Evolutionary conservation across 2,329 filamentous ascomycete genomes (phyloP).

Genomic region (Cucurbitaria berberidis): DNA sequence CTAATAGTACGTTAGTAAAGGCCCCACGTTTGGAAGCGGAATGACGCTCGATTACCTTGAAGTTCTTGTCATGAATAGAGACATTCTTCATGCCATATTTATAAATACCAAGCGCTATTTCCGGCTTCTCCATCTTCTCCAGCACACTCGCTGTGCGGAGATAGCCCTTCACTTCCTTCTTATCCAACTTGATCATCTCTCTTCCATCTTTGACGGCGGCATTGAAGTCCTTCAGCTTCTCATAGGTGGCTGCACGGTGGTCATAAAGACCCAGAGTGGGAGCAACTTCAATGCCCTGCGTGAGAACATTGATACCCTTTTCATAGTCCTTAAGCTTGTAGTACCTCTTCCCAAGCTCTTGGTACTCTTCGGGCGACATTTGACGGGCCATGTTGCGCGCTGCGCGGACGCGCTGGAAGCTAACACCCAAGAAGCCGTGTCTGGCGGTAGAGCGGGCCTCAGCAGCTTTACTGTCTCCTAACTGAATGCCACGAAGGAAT

Average conservation of each 20-base stretch:
- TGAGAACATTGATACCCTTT: conserved; percentile 43
- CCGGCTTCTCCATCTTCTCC: conserved; percentile 56
- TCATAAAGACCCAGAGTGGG: conserved; percentile 55
- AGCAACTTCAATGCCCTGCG: conserved; percentile 37
- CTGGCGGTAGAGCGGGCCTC: background rate
- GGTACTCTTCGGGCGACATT: conserved; percentile 43
- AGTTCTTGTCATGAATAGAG: conserved; percentile 44
- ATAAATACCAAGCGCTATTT: conserved; percentile 63
- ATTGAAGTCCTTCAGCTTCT: conserved; percentile 58
- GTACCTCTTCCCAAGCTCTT: conserved; percentile 44
- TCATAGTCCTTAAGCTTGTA: conserved; percentile 47
- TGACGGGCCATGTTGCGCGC: conserved; percentile 32
- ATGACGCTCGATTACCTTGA: conserved; percentile 27
- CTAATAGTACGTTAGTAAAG: conserved; percentile 28
- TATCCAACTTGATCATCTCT: conserved; percentile 60
- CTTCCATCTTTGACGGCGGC: conserved; percentile 63
- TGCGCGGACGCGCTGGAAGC: background rate
- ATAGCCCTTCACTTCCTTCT: conserved; percentile 63
- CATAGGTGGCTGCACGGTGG: conserved; percentile 61
- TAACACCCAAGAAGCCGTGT: background rate
- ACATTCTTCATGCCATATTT: conserved; percentile 63
- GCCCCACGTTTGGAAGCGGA: background rate
- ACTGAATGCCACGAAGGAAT: background rate
- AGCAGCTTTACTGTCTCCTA: background rate
- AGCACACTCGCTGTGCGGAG: conserved; percentile 60